Conservation (phyloP, 176 grass and related monocot genomes). For the Oryza punctata region DNA sequence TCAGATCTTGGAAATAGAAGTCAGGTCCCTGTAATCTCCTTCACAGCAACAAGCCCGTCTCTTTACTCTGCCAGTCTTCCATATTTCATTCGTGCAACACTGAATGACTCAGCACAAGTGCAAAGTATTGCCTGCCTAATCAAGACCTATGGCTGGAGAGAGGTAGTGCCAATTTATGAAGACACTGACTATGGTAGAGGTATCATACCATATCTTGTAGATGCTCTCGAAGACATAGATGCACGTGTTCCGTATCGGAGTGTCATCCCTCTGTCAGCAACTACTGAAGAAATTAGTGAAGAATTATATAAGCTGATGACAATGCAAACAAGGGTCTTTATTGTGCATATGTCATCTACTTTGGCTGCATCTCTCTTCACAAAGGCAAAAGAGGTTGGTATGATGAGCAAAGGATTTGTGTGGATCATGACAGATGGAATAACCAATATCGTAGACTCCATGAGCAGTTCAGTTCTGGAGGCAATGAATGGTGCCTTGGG, state of each 20-base stretch:
- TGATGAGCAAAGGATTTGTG: constrained; percentile 62
- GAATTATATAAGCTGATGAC: constrained; percentile 65
- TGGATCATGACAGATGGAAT: constrained; percentile 65
- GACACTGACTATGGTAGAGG: constrained; percentile 53
- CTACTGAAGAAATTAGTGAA: constrained; percentile 32
- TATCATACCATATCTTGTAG: constrained; percentile 52
- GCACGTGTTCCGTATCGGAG: constrained; percentile 36
- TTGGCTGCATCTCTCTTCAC: constrained; percentile 42
- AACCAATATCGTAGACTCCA: constrained; percentile 44
- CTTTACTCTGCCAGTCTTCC: constrained; percentile 28
- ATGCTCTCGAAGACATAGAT: constrained; percentile 37
- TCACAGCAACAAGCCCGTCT: constrained; percentile 52
- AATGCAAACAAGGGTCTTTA: constrained; percentile 62
- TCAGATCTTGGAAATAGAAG: constrained; percentile 47
- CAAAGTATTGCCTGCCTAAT: constrained; percentile 41
- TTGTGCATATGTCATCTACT: constrained; percentile 51
- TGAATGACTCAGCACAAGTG: constrained; percentile 48
- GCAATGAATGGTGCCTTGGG: constrained; percentile 58
- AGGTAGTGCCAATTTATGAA: constrained; percentile 54
- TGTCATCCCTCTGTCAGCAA: constrained; percentile 39
- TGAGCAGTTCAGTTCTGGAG: constrained; percentile 19
- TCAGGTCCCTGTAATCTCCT: constrained; percentile 56
- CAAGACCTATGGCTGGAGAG: constrained; percentile 55
- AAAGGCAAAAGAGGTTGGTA: constrained; percentile 50
- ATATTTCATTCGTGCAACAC: constrained; percentile 56